Percentiles rank a stretch among this genome's conserved stretches.
Conservation (phyloP, 768 basidiomycete species). For the Thelephora ganbajun region DNA sequence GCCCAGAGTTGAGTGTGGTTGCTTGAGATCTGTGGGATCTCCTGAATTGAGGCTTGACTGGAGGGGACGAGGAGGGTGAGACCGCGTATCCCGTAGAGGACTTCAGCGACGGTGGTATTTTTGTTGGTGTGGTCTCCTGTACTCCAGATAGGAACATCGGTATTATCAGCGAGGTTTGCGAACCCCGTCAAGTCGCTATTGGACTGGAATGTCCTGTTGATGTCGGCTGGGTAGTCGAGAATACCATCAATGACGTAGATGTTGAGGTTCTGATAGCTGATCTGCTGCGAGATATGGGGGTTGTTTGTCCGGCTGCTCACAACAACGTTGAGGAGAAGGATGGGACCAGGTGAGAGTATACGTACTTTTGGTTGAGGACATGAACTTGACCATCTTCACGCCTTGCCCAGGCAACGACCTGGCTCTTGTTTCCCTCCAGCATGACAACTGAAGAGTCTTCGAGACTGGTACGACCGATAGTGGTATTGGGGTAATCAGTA, state of each 20-base stretch:
- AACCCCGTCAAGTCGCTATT: constrained; percentile 26
- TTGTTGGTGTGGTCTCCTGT: constrained; percentile 18
- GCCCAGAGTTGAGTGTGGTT: constrained; percentile 27
- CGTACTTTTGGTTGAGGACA: constrained; percentile 37
- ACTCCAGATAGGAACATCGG: constrained; percentile 13
- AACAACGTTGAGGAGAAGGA: too few relatives aligned
- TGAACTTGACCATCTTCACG: constrained; percentile 23
- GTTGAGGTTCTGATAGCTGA: constrained; percentile 23
- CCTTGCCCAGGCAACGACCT: constrained; percentile 38
- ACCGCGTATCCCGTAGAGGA: constrained; percentile 29
- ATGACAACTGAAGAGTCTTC: constrained; percentile 30
- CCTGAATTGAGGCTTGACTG: constrained; percentile 30
- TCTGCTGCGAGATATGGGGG: constrained; percentile 7
- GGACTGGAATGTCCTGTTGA: constrained; percentile 27
- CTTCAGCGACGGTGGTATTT: constrained; percentile 22
- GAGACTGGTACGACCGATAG: constrained; percentile 52
- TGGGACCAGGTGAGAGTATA: background rate
- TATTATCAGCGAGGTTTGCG: constrained; percentile 14
- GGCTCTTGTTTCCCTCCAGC: constrained; percentile 44
- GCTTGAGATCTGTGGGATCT: constrained; percentile 19
- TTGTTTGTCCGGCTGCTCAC: background rate
- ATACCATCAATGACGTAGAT: constrained; percentile 38
- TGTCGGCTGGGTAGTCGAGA: constrained; percentile 35
- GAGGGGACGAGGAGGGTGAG: constrained; percentile 59
- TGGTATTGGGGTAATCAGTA: constrained; percentile 38